Evolutionary conservation across 139 green algal genomes (phyloP).

Genomic region (Closterium sp.): DNA sequence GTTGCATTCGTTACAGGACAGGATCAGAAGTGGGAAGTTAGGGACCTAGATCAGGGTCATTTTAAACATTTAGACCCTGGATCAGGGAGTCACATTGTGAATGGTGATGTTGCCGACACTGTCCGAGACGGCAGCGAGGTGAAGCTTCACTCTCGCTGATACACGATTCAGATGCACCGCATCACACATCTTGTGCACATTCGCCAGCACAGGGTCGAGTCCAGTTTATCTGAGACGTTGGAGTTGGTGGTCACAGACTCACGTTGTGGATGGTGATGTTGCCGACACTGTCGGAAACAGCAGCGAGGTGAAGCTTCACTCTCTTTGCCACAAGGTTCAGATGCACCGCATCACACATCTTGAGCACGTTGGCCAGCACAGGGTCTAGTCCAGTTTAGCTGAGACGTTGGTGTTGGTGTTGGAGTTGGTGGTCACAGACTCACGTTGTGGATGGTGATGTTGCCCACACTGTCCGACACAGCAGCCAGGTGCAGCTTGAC

Average conservation of each 20-base stretch:
- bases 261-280: background rate
- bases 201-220: too few species aligned
- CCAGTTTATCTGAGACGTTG: too few species aligned
- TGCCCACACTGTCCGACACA: background rate
- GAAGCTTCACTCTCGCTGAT: background rate
- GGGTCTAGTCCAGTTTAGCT: background rate
- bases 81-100: background rate
- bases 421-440: background rate
- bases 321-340: too few species aligned
- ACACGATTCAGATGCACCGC: conserved; percentile 6
- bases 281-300: background rate
- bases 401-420: background rate
- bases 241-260: background rate
- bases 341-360: background rate
- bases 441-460: background rate
- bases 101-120: conserved; percentile 14
- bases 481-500: background rate
- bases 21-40: too few species aligned
- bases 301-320: background rate
- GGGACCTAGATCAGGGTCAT: too few species aligned
- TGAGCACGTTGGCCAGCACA: background rate
- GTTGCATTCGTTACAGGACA: too few species aligned
- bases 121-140: conserved; percentile 19
- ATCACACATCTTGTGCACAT: conserved; percentile 16
- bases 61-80: too few species aligned